Evolutionary conservation across 2,329 filamentous ascomycete species (phyloP), one percentile per base, ranked within the genome.

Genomic region (Pseudogymnoascus sp.): DNA sequence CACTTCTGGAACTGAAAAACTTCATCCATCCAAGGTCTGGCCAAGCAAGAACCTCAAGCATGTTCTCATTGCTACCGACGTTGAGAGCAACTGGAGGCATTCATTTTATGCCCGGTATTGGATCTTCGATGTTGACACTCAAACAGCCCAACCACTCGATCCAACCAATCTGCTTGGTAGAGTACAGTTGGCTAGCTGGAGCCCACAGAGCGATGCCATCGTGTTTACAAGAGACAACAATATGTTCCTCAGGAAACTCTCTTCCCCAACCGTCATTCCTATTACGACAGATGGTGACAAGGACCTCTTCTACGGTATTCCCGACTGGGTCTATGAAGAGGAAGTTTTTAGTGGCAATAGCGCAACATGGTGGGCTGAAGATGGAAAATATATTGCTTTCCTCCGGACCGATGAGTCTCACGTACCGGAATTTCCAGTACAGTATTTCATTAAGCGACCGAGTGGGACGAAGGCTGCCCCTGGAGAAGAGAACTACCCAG

Each of bases 191-290:
- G 94, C 93, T 6, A 85, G 84, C 33, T 97, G 93, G 92, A 95
- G 90, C 61, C 94, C 94, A 0, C 82, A 85, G 59, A 92, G 92
- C 65, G 86, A 97, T 73, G 87, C 91, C 1, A 76, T 99, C 3
- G 89, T 90, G n/a, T 99, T 93, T 73, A 95, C 92, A 1, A 81
- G 88, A 66, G 82, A 92, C 64, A 97, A 99, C 76, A 96, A 99
- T 73, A 77, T 99, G 69, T 97, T 86, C 71, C 76, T 97, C 47
- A 86, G 94, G 59, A 85, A 85, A 60, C 69, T 90, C 30, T 76
- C 80, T 3, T 70, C 69, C 1, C 47, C 63, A 6, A 71, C 60
- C 6, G 69, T 73, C 20, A 68, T 64, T 9, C 85, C 88, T 64
- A 88, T 99, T 67, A 97, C 94, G 1, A 85, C 79, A 60, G 93